phyloP scores from a whole-genome alignment of 2,329 filamentous ascomycete genomes.

The Camillea tinctor region DNA sequence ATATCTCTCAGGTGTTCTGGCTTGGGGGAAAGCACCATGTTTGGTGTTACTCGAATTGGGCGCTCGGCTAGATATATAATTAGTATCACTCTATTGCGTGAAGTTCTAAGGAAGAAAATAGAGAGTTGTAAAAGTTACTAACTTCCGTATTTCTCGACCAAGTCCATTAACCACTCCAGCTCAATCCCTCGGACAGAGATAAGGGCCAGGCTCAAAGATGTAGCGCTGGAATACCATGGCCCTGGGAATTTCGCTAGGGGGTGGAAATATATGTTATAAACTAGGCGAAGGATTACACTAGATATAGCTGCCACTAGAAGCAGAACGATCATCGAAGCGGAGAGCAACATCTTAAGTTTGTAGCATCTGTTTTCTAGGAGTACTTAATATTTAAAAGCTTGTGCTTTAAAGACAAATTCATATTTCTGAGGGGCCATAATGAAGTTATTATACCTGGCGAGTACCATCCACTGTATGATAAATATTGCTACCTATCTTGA shows the following conservation, averaged over 20 bases:
- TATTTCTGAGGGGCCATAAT: no score
- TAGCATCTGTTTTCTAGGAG: no score
- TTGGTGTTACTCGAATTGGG: constrained; percentile 39
- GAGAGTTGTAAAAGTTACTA: background rate
- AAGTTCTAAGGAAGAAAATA: background rate
- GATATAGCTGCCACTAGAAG: background rate
- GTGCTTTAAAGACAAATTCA: no score
- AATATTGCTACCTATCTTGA: no score
- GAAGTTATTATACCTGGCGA: no score
- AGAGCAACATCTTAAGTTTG: background rate
- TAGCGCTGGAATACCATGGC: constrained; percentile 22
- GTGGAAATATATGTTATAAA: constrained; percentile 24
- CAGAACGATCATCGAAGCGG: background rate
- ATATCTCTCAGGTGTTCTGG: constrained; percentile 38
- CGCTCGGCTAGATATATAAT: constrained; percentile 14
- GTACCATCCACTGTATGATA: no score
- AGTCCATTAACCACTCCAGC: constrained; percentile 21
- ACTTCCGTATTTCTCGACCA: constrained; percentile 23
- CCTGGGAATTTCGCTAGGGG: constrained; percentile 23
- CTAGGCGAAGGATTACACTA: background rate
- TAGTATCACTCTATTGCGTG: background rate
- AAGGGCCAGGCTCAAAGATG: constrained; percentile 19
- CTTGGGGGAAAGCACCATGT: constrained; percentile 36
- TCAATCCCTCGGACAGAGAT: constrained; percentile 18
- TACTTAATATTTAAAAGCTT: no score